phyloP scores from a whole-genome alignment of 306 rosid genomes.

The Acacia crassicarpa region DNA sequence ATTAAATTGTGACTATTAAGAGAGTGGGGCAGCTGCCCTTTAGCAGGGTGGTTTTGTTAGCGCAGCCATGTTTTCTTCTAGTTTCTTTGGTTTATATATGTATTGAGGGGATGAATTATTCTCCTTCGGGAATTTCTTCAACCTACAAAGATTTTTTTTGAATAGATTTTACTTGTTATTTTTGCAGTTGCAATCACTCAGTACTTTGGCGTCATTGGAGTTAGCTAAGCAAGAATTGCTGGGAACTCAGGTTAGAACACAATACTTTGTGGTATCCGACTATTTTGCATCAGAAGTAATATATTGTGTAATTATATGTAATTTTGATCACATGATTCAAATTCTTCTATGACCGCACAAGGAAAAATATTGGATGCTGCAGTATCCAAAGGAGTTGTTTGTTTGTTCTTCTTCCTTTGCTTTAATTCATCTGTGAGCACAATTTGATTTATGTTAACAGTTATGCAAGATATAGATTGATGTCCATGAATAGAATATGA shows the following conservation, averaged over 20 bases:
- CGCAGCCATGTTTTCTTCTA: not conserved
- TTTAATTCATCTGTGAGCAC: not conserved
- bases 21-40: not conserved
- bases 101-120: not conserved
- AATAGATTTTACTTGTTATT: conserved; percentile 21
- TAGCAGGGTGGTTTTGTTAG: not conserved
- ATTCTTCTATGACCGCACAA: not conserved
- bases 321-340: not conserved
- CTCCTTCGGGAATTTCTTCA: not conserved
- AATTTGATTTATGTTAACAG: not conserved
- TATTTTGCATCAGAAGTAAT: not conserved
- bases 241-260: conserved; percentile 49
- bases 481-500: not conserved
- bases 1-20: not conserved
- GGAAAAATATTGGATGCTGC: not conserved
- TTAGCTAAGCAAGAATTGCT: conserved; percentile 53
- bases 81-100: not conserved
- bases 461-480: not conserved
- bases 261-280: conserved; percentile 15
- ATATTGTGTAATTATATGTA: not conserved
- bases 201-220: conserved; percentile 65
- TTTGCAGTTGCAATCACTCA: conserved; percentile 76
- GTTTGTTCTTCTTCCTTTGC: not conserved
- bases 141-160: not conserved
- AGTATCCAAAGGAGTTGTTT: not conserved